These are phyloP conservation scores for Alisma plantagoaquatica DNA, from an alignment of 106 monocot species.

Conservation along the genomic window DNA sequence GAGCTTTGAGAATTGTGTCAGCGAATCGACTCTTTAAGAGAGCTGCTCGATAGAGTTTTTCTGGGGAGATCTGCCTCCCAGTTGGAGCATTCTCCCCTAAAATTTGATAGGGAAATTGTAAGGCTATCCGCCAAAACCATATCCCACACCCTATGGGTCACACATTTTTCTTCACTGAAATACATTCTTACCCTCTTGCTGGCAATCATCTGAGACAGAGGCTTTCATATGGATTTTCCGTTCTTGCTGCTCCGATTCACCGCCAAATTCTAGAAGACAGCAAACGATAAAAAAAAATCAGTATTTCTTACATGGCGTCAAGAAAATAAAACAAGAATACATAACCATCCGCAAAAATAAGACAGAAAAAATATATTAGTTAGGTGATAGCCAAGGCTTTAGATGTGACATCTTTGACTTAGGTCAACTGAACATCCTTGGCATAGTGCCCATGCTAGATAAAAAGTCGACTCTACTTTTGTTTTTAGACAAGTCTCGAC, in stretches of 20 bases:
- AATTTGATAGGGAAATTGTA: conserved; percentile 26
- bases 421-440: too few species aligned
- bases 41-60: conserved; percentile 72
- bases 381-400: too few species aligned
- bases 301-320: too few species aligned
- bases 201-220: conserved; percentile 19
- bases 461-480: too few species aligned
- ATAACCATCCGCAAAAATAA: too few species aligned
- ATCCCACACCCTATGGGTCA: conserved; percentile 2
- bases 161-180: conserved; percentile 18
- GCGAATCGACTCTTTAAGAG: conserved; percentile 78
- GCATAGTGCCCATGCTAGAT: too few species aligned
- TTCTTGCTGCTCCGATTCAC: conserved; percentile 24
- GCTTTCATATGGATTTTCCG: conserved; percentile 16
- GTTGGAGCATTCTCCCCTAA: conserved; percentile 79
- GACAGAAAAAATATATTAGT: too few species aligned
- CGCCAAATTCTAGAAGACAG: too few species aligned
- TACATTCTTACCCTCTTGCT: conserved; percentile 74
- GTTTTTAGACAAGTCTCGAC: too few species aligned
- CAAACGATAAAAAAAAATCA: too few species aligned
- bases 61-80: conserved; percentile 73
- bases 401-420: too few species aligned
- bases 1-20: conserved; percentile 92
- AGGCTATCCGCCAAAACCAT: conserved; percentile 28
- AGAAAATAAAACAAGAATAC: too few species aligned